Evolutionary conservation across 192 early-diverging fungal species (phyloP).

Genomic region (Coemansia sp.): DNA sequence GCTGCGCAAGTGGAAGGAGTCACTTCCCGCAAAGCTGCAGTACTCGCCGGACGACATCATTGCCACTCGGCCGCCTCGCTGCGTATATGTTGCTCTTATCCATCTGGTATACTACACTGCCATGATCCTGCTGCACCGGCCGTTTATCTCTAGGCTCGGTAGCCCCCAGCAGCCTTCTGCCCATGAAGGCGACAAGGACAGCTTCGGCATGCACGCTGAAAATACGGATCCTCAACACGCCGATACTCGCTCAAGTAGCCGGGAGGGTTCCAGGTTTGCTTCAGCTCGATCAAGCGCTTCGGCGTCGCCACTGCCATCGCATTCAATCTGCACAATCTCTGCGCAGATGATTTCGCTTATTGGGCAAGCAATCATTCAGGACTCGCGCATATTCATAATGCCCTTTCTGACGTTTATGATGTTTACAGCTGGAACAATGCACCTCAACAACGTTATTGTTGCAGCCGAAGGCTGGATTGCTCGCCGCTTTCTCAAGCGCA

Average conservation of each 20-base stretch:
- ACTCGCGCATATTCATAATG: constrained; percentile 51
- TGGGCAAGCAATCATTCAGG: constrained; percentile 40
- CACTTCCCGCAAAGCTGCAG: constrained; percentile 39
- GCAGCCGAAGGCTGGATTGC: constrained; percentile 49
- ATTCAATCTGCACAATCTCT: constrained; percentile 52
- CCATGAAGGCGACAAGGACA: not conserved
- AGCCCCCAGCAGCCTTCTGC: constrained; percentile 10
- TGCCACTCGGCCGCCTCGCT: constrained; percentile 30
- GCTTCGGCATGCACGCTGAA: not conserved
- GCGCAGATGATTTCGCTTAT: constrained; percentile 51
- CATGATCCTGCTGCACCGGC: constrained; percentile 52
- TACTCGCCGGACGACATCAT: constrained; percentile 45
- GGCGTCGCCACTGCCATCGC: constrained; percentile 37
- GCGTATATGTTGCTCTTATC: constrained; percentile 46
- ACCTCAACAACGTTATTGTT: constrained; percentile 52
- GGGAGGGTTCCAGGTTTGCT: not conserved
- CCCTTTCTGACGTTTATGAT: constrained; percentile 53
- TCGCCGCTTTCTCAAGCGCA: constrained; percentile 50
- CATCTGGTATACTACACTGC: constrained; percentile 52
- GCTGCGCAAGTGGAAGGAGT: constrained; percentile 47
- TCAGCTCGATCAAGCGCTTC: not conserved
- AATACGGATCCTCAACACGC: not conserved
- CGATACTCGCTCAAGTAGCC: not conserved
- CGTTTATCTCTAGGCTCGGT: constrained; percentile 48
- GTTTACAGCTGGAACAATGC: constrained; percentile 53